Evolutionary conservation across 2,329 filamentous ascomycete species (phyloP).

Genomic region (Zymoseptoria passerinii): DNA sequence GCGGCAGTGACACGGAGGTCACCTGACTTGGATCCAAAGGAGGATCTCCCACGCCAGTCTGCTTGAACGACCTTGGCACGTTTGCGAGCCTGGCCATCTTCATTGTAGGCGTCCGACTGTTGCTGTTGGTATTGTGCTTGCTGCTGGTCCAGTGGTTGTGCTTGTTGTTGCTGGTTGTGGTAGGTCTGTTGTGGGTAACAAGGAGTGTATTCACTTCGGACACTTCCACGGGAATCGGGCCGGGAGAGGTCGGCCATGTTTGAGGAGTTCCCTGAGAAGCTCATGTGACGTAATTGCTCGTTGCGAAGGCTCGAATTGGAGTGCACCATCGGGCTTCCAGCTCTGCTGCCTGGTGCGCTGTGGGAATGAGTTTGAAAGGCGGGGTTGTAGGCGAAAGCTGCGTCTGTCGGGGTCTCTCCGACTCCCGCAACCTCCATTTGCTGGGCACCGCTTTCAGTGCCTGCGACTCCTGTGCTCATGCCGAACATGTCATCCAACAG

Average conservation of each 20-base stretch:
- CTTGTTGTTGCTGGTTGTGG: constrained; percentile 12
- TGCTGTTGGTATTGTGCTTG: constrained; percentile 15
- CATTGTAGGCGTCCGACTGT: constrained; percentile 24
- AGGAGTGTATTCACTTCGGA: constrained; percentile 26
- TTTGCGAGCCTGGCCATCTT: constrained; percentile 59
- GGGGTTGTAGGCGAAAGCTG: constrained; percentile 25
- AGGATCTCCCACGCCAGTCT: constrained; percentile 61
- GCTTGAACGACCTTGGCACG: constrained; percentile 69
- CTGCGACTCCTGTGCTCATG: constrained; percentile 15
- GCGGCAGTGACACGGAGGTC: constrained; percentile 85
- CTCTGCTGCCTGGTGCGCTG: constrained; percentile 34
- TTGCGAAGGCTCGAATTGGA: constrained; percentile 29
- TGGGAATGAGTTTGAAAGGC: constrained; percentile 26
- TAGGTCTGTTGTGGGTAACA: background rate
- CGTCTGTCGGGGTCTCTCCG: constrained; percentile 26
- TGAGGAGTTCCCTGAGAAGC: constrained; percentile 22
- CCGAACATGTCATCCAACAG: constrained; percentile 28
- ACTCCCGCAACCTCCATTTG: constrained; percentile 23
- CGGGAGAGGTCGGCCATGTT: constrained; percentile 25
- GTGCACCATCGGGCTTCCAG: constrained; percentile 39
- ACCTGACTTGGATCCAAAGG: constrained; percentile 58
- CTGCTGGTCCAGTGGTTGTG: constrained; percentile 12
- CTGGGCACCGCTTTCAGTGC: constrained; percentile 14
- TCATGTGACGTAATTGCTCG: constrained; percentile 28
- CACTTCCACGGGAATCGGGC: constrained; percentile 28